Evolutionary conservation across 2,329 filamentous ascomycete genomes (phyloP), one percentile per base, ranked within the genome.

Genomic region (Emmonsiellopsis sp.): DNA sequence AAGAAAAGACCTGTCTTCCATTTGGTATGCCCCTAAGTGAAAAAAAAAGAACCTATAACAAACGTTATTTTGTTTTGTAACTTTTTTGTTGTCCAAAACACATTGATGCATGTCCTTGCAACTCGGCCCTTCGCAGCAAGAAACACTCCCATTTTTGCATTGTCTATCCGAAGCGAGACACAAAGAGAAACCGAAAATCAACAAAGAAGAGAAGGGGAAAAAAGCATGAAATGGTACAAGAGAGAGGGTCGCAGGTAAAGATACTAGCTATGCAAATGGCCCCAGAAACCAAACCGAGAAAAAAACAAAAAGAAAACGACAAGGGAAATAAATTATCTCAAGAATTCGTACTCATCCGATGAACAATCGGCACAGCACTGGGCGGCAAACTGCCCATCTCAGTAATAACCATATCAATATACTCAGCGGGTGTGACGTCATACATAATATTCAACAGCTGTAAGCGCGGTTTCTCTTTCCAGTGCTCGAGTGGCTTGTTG

Each of bases 331-430:
- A 49, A 40, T n/a, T 41, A 43, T 9, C 8, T 50, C 30, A 52
- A 35, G 55, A 53, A 40, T 72, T 72, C 32, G 70, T 73, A 58
- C 76, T 79, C 64, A 84, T 71, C 52, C 84, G 76, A 71, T 86
- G 82, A 52, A 87, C 80, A 47, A 85, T 83, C 9, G 90, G 86
- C 42, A 96, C 90, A 7, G 89, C 90, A 62, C 86, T 91, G 0
- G 90, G 87, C 50, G 90, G 88, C 58, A 94, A 80, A 63, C 83
- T 88, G 42, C 92, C 93, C 66, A 92, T 84, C 73, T 98, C 93
- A 2, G 90, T 96, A 49, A 97, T 83, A 41, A 98, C 85, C 70
- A 91, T 87, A 40, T 88, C 85, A 59, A 97, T 84, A 64, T 89
- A 91, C 62, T 89, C 86, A 3, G 89, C 87, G 11, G 86, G 87